A percentile compares a stretch with the other conserved stretches of the same genome.
These are phyloP conservation scores for Aquilaria malaccensis DNA, from an alignment of 345 rosid species.

Conservation along the genomic window DNA sequence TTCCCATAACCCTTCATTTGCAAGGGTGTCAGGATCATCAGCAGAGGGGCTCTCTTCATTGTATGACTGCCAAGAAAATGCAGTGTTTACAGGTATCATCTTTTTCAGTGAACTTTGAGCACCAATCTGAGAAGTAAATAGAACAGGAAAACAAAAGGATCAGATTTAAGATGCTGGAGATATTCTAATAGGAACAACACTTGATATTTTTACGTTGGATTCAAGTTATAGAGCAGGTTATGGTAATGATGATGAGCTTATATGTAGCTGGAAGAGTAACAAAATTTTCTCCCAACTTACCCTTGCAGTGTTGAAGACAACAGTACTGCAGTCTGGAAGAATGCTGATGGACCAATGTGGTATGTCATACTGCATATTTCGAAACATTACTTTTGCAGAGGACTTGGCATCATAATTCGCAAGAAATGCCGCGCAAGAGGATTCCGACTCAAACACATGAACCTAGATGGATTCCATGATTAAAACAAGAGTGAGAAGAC, in stretches of 20 bases:
- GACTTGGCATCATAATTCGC: constrained; percentile 50
- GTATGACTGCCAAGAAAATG: constrained; percentile 71
- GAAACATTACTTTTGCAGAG: constrained; percentile 37
- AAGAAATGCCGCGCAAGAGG: constrained; percentile 68
- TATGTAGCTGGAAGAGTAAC: background rate
- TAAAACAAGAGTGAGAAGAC: background rate
- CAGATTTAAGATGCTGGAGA: no score
- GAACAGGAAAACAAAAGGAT: background rate
- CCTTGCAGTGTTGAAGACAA: constrained; percentile 68
- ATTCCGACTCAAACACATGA: constrained; percentile 43
- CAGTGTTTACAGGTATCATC: constrained; percentile 45
- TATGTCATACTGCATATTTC: constrained; percentile 42
- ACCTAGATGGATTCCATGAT: constrained; percentile 29
- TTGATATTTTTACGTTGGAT: no score
- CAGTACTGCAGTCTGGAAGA: constrained; percentile 72
- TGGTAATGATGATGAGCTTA: background rate
- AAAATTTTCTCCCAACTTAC: constrained; percentile 22
- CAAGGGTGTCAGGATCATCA: constrained; percentile 35
- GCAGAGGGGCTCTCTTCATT: constrained; percentile 52
- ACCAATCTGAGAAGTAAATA: constrained; percentile 37
- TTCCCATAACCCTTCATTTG: constrained; percentile 58
- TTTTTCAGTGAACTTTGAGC: constrained; percentile 52
- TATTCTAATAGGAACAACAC: no score
- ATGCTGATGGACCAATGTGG: constrained; percentile 82
- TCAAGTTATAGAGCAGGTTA: background rate